Evolutionary conservation across 1,284 basidiomycete species (phyloP).

Genomic region (Trichosporon sp.): DNA sequence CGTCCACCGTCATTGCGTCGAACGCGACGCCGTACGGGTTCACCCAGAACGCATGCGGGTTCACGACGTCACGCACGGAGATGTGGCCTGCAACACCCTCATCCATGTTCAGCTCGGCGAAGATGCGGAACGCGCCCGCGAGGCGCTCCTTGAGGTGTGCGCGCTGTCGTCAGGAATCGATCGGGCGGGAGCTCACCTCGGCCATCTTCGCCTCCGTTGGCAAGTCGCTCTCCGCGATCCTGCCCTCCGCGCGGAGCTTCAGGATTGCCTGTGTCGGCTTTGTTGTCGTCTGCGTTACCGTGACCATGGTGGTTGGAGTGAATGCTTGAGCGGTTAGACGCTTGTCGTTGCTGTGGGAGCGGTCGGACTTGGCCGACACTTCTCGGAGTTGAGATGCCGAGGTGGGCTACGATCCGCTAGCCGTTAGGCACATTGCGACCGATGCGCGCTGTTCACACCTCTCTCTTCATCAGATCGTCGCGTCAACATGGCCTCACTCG

Average conservation of each 20-base stretch:
- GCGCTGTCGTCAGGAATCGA: constrained; percentile 46
- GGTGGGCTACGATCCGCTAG: constrained; percentile 3
- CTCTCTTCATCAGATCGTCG: background rate
- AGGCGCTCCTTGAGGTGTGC: constrained; percentile 63
- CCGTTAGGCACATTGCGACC: background rate
- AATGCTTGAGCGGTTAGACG: background rate
- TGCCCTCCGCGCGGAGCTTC: constrained; percentile 15
- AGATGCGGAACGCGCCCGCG: constrained; percentile 43
- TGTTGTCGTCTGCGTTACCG: constrained; percentile 10
- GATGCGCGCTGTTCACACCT: background rate
- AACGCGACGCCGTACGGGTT: constrained; percentile 60
- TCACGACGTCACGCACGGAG: constrained; percentile 62
- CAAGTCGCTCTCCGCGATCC: constrained; percentile 15
- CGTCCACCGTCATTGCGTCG: constrained; percentile 59
- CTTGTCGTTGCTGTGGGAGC: background rate
- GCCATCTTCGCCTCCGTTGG: constrained; percentile 8
- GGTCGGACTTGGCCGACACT: constrained; percentile 12
- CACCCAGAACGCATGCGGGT: constrained; percentile 61
- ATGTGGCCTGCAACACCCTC: constrained; percentile 68
- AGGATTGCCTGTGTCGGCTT: constrained; percentile 4
- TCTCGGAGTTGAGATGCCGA: constrained; percentile 11
- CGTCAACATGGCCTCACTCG: background rate
- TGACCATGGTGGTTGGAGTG: background rate
- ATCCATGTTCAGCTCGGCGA: constrained; percentile 63
- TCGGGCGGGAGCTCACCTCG: background rate